Base-by-base conservation (phyloP, 192 early-diverging fungal genomes). In the Coemansia sp. region DNA sequence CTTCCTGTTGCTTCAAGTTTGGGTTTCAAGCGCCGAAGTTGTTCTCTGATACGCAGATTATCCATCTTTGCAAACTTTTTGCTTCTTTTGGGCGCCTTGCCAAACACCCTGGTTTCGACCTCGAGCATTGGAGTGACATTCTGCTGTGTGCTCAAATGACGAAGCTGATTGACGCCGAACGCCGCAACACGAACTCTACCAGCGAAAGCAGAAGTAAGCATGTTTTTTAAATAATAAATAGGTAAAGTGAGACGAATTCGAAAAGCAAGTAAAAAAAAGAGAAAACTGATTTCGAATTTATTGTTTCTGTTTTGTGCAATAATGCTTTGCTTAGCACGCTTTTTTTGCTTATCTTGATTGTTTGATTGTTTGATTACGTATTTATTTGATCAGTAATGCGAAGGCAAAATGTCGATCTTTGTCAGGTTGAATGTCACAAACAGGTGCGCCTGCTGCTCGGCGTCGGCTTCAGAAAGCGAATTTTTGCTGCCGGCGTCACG, bases 391-490 rank as follows among this genome's bases (percentile, higher is more conserved):
- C 39, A 41, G 11, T 41, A 41, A 12, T 41, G 5, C 11, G 11
- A 41, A 41, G 39, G 8, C 39, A 9, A 17, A 62, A 63, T 14
- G 3, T 74, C 62, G 12, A 65, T 64, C 5, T 53, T 35, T 7
- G 11, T 51, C 39, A 74, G 51, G 39, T 64, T 66, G 38, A 61
- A 53, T 36, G 74, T 73, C 51, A 74, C 78, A 62, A 82, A 76
- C 32, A 70, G 8, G 22, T 82, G 79, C 1, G 74, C 74, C 18
- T 67, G 71, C 52, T 68, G 70, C 51, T 76, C 79, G 3, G 74
- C 66, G 15, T 75, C 66, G 18, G 67, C 57, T 3, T 57, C 74
- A 3, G 67, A 54, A 59, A 15, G 34, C 5, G 32, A 15, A 32
- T 36, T 59, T 22, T 58, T 70, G 60, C 34, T 45, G 36, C 51